These are phyloP conservation scores for Wallacemonas sp. DNA, from an alignment of 208 protist genomes.

Conservation along the genomic window DNA sequence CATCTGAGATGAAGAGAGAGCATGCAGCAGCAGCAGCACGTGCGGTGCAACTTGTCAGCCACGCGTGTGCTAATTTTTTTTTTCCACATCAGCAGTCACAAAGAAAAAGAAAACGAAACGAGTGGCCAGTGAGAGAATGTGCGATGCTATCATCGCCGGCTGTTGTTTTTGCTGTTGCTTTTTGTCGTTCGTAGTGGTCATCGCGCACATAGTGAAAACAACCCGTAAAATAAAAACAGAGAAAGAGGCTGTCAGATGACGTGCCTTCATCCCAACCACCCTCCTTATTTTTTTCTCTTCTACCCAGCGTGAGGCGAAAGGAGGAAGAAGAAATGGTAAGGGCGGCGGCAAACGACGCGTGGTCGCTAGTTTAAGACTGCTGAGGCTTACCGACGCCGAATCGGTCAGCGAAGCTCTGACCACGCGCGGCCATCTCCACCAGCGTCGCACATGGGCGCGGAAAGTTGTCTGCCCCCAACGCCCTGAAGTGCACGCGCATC, in stretches of 20 bases:
- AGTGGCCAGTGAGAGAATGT: neutral
- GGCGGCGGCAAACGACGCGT: too few relatives aligned
- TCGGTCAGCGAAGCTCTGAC: constrained; percentile 45
- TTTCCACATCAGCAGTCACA: too few relatives aligned
- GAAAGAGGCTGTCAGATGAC: too few relatives aligned
- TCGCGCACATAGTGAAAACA: too few relatives aligned
- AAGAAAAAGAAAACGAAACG: constrained; percentile 13
- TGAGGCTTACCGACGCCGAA: neutral
- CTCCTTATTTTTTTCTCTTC: neutral
- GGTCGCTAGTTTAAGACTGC: neutral
- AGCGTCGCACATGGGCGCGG: constrained; percentile 50
- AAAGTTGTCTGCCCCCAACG: constrained; percentile 32
- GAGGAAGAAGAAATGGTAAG: too few relatives aligned
- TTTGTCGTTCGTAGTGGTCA: constrained; percentile 7
- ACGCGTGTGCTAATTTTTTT: neutral
- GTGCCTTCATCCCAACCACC: too few relatives aligned
- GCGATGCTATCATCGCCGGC: neutral
- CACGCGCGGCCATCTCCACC: constrained; percentile 36
- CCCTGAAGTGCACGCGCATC: constrained; percentile 62
- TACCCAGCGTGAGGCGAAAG: neutral
- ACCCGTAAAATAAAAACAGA: too few relatives aligned
- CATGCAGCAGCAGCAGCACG: too few relatives aligned
- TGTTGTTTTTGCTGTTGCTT: neutral
- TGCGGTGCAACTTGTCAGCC: neutral
- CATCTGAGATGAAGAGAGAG: neutral